phyloP scores from a whole-genome alignment of 495 filamentous ascomycete genomes.

The Penicillium robsamsonii region DNA sequence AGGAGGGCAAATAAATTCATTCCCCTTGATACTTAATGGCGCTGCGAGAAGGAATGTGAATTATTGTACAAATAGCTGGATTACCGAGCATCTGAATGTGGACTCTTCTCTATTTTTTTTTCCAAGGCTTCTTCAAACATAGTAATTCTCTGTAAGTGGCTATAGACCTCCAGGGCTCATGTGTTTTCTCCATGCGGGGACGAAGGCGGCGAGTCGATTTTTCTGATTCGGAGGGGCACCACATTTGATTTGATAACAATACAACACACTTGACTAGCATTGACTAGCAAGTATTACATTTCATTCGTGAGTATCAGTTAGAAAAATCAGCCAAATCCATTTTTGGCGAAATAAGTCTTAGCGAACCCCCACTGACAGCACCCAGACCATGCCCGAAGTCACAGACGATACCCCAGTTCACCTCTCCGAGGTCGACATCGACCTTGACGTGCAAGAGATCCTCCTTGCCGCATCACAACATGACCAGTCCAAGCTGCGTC shows the following conservation, averaged over 20 bases:
- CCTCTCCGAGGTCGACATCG: conserved; percentile 38
- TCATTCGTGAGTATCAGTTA: conserved; percentile 1
- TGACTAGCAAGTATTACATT: neutral
- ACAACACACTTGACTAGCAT: neutral
- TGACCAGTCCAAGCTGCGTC: conserved; percentile 69
- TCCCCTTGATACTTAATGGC: conserved; percentile 25
- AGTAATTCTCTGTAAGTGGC: neutral
- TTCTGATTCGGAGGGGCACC: conserved; percentile 17
- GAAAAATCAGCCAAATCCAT: neutral
- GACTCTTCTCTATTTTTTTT: conserved; percentile 42
- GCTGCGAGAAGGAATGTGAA: conserved; percentile 25
- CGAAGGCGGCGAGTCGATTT: conserved; percentile 37
- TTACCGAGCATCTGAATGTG: conserved; percentile 35
- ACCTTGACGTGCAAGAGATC: conserved; percentile 52
- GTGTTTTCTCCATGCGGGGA: conserved; percentile 26
- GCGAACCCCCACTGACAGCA: conserved; percentile 2
- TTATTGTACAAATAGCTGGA: conserved; percentile 48
- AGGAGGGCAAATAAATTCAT: conserved; percentile 36
- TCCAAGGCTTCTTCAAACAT: neutral
- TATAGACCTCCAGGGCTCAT: neutral
- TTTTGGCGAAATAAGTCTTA: neutral
- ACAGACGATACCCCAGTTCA: conserved; percentile 26
- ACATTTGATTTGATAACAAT: conserved; percentile 1
- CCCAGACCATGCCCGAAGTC: conserved; percentile 26
- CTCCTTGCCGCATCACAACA: conserved; percentile 83